Percentiles rank a stretch among this genome's conserved stretches.
phyloP scores from a whole-genome alignment of 306 rosid species.

The Quillaja saponaria region DNA sequence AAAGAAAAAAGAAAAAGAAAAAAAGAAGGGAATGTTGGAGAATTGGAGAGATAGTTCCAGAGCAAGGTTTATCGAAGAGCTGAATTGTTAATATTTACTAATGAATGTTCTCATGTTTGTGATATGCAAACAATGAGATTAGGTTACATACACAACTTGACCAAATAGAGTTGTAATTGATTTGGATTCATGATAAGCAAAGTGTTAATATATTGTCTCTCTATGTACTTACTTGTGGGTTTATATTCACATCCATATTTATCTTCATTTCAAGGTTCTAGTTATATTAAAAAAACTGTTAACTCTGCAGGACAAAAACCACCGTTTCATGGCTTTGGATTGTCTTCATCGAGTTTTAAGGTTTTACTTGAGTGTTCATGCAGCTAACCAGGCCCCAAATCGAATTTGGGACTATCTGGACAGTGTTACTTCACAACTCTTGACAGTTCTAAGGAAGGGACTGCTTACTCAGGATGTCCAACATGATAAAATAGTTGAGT shows the following conservation, averaged over 20 bases:
- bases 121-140: too few relatives aligned
- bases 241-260: conserved; percentile 29
- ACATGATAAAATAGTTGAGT: conserved; percentile 97
- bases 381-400: conserved; percentile 77
- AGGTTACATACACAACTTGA: too few relatives aligned
- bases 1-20: too few relatives aligned
- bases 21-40: too few relatives aligned
- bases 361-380: conserved; percentile 94
- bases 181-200: too few relatives aligned
- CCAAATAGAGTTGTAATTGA: too few relatives aligned
- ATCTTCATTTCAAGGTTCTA: conserved; percentile 28
- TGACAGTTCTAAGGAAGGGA: conserved; percentile 85
- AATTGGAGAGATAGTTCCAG: too few relatives aligned
- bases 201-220: too few relatives aligned
- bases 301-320: conserved; percentile 89
- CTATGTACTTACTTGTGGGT: conserved; percentile 26
- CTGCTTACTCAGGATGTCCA: conserved; percentile 97
- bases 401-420: conserved; percentile 96
- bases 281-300: conserved; percentile 43
- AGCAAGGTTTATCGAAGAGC: too few relatives aligned
- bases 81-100: too few relatives aligned
- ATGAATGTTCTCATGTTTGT: too few relatives aligned
- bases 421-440: conserved; percentile 93
- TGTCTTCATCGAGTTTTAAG: conserved; percentile 98
- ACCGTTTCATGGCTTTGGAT: conserved; percentile 97